Conservation (phyloP, 2,329 filamentous ascomycete genomes). For the Salinomyces thailandicus region DNA sequence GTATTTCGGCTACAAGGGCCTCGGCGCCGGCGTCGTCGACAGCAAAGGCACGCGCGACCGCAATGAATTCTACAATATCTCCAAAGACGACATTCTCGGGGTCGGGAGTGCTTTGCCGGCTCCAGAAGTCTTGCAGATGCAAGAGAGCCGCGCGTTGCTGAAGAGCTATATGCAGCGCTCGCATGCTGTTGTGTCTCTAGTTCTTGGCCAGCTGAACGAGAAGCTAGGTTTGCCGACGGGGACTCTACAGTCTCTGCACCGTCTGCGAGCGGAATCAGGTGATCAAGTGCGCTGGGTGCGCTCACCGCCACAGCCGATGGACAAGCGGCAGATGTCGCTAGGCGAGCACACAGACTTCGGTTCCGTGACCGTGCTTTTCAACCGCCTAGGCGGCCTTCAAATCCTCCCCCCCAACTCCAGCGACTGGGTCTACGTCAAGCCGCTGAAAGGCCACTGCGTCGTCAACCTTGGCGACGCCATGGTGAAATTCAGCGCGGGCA, state of each 20-base stretch:
- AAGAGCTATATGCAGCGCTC: constrained; percentile 35
- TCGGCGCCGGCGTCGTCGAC: constrained; percentile 32
- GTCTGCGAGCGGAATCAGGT: constrained; percentile 32
- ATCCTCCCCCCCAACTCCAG: constrained; percentile 33
- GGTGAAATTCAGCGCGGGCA: constrained; percentile 33
- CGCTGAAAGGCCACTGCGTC: constrained; percentile 36
- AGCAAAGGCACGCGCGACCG: constrained; percentile 38
- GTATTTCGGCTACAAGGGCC: constrained; percentile 40
- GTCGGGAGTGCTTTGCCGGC: constrained; percentile 31
- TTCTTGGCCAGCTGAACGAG: constrained; percentile 35
- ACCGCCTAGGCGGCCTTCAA: constrained; percentile 44
- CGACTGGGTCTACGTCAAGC: constrained; percentile 43
- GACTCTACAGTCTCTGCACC: constrained; percentile 37
- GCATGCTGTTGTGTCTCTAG: constrained; percentile 35
- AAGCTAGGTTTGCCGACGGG: constrained; percentile 32
- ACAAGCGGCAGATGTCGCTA: constrained; percentile 32
- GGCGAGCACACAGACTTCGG: constrained; percentile 48
- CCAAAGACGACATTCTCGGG: constrained; percentile 43
- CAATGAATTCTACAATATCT: constrained; percentile 43
- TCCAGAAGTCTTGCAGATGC: constrained; percentile 30
- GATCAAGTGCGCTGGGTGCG: constrained; percentile 45
- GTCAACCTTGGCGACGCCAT: constrained; percentile 39
- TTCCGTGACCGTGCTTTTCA: constrained; percentile 45
- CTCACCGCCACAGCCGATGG: constrained; percentile 35
- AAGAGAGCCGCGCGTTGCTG: constrained; percentile 28